Conservation (phyloP, 805 yeast genomes). For the Groenewaldozyma tartarivorans region DNA sequence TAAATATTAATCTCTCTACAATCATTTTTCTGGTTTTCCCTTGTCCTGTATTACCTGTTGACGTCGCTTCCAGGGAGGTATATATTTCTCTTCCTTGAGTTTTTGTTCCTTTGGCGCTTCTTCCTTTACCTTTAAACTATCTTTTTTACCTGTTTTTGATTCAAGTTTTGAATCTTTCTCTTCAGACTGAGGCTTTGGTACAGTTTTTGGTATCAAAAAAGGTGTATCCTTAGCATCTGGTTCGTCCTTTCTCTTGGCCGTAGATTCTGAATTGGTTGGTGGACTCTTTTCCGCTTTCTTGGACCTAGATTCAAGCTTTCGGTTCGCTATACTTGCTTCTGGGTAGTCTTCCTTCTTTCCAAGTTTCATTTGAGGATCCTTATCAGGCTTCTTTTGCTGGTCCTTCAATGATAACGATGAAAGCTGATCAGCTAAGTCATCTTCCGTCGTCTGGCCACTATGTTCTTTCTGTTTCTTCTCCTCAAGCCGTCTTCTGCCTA, state of each 20-base stretch:
- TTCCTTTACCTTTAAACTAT: neutral
- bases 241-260: neutral
- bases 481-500: constrained; percentile 4
- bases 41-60: no score
- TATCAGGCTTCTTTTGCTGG: neutral
- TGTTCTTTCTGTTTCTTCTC: neutral
- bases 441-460: neutral
- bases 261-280: neutral
- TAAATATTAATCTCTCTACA: no score
- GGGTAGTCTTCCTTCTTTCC: neutral
- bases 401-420: neutral
- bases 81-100: neutral
- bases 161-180: no score
- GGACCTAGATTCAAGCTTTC: no score
- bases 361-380: neutral
- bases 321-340: no score
- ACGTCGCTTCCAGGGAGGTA: constrained; percentile 13
- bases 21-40: no score
- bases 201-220: no score
- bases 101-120: neutral
- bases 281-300: neutral
- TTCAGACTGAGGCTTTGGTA: no score
- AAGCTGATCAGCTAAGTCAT: neutral
- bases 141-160: neutral
- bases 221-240: neutral